phyloP scores from a whole-genome alignment of 1,284 basidiomycete genomes.

The Microbotryum intermedium region DNA sequence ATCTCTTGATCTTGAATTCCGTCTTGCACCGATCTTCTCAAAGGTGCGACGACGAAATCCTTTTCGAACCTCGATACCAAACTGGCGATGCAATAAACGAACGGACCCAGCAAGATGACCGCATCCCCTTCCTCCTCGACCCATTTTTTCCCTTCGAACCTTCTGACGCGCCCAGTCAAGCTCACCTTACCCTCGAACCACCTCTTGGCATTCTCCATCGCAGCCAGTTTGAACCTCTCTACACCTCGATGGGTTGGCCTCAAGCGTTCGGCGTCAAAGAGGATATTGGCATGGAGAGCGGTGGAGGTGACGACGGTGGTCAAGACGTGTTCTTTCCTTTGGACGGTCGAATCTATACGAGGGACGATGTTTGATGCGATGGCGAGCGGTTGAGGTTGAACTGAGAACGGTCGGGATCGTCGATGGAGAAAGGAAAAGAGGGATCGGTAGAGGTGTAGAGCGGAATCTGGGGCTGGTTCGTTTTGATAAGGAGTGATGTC shows the following conservation, averaged over 20 bases:
- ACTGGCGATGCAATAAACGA: conserved; percentile 69
- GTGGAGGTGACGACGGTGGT: conserved; percentile 46
- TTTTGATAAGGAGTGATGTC: conserved; percentile 35
- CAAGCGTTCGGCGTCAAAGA: conserved; percentile 68
- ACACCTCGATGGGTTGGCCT: conserved; percentile 61
- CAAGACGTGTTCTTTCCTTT: not conserved
- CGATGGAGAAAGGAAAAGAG: conserved; percentile 39
- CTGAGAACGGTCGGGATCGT: too few relatives aligned
- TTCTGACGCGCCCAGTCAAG: conserved; percentile 45
- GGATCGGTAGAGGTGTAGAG: conserved; percentile 44
- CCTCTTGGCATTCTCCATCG: conserved; percentile 58
- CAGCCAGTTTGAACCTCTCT: conserved; percentile 79
- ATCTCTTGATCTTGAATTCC: conserved; percentile 9
- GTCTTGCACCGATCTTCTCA: conserved; percentile 33
- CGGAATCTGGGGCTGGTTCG: too few relatives aligned
- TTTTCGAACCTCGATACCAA: conserved; percentile 78
- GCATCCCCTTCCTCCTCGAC: conserved; percentile 39
- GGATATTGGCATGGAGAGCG: conserved; percentile 76
- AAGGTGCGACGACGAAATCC: conserved; percentile 63
- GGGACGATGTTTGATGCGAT: conserved; percentile 56
- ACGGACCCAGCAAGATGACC: conserved; percentile 63
- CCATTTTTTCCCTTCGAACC: conserved; percentile 51
- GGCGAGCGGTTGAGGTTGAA: conserved; percentile 45
- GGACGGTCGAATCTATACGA: too few relatives aligned
- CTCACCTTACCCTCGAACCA: conserved; percentile 61